Evolutionary conservation across 2,329 filamentous ascomycete species (phyloP).

Genomic region (Penicillium sp.): DNA sequence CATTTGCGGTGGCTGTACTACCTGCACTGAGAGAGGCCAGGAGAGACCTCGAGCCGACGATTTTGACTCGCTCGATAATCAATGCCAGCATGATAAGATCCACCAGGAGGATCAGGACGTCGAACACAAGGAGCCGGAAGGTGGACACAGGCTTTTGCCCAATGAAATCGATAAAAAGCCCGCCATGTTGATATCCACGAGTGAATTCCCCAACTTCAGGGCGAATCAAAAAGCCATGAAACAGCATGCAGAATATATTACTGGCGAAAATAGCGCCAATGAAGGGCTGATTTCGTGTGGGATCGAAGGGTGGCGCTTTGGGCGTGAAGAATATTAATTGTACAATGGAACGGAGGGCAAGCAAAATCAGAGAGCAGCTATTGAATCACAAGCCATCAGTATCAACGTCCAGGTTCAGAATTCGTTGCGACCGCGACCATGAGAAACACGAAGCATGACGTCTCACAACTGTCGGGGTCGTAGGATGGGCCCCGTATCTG

Average conservation of each 20-base stretch:
- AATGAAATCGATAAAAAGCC: constrained; percentile 59
- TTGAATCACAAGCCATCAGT: neutral
- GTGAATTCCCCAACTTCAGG: constrained; percentile 48
- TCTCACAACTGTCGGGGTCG: no score
- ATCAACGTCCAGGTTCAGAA: neutral
- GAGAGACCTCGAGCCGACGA: constrained; percentile 27
- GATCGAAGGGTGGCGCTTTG: constrained; percentile 49
- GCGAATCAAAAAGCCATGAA: constrained; percentile 50
- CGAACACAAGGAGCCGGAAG: constrained; percentile 47
- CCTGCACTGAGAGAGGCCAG: constrained; percentile 1
- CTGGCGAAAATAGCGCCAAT: constrained; percentile 49
- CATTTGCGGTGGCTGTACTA: neutral
- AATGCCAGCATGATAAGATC: constrained; percentile 54
- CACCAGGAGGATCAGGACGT: constrained; percentile 49
- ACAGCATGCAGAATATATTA: constrained; percentile 52
- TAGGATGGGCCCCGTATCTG: no score
- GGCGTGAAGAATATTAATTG: constrained; percentile 56
- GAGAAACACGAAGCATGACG: no score
- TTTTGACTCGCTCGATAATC: constrained; percentile 47
- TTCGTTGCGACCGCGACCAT: no score
- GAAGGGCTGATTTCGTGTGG: constrained; percentile 48
- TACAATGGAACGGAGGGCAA: constrained; percentile 49
- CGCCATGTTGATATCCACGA: constrained; percentile 55
- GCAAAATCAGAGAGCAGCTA: constrained; percentile 55
- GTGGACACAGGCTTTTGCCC: constrained; percentile 54